These are phyloP conservation scores for Blastobotrys terrestris DNA, from an alignment of 805 yeast species.

Conservation along the genomic window DNA sequence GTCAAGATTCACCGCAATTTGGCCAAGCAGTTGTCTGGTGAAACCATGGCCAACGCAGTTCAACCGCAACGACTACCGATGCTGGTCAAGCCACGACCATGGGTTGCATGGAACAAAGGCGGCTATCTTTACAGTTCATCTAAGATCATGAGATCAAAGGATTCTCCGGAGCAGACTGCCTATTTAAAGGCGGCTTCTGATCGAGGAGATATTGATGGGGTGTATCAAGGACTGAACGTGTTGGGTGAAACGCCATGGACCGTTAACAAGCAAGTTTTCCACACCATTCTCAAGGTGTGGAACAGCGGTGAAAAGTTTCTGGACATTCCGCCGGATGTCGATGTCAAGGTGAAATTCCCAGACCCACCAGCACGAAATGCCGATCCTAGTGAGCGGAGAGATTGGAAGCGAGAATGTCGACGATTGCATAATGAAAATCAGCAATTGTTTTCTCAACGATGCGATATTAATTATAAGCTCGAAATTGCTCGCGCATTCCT, in stretches of 20 bases:
- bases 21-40: constrained; percentile 60
- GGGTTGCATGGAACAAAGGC: constrained; percentile 79
- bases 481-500: constrained; percentile 92
- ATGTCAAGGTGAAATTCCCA: constrained; percentile 44
- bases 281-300: constrained; percentile 74
- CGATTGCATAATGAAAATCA: constrained; percentile 54
- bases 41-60: constrained; percentile 52
- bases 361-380: constrained; percentile 56
- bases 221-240: constrained; percentile 77
- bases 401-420: constrained; percentile 60
- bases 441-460: constrained; percentile 74
- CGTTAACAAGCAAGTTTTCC: constrained; percentile 64
- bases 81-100: constrained; percentile 84
- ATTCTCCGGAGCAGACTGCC: constrained; percentile 84
- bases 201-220: constrained; percentile 53
- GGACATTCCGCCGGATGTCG: constrained; percentile 58
- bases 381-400: constrained; percentile 65
- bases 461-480: constrained; percentile 87
- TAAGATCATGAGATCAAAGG: constrained; percentile 66
- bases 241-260: constrained; percentile 92
- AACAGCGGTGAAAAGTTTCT: constrained; percentile 71
- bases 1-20: constrained; percentile 68
- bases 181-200: constrained; percentile 81
- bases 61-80: constrained; percentile 89
- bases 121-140: constrained; percentile 69